Evolutionary conservation across 2,329 filamentous ascomycete species (phyloP).

Genomic region (Apiospora koreana): DNA sequence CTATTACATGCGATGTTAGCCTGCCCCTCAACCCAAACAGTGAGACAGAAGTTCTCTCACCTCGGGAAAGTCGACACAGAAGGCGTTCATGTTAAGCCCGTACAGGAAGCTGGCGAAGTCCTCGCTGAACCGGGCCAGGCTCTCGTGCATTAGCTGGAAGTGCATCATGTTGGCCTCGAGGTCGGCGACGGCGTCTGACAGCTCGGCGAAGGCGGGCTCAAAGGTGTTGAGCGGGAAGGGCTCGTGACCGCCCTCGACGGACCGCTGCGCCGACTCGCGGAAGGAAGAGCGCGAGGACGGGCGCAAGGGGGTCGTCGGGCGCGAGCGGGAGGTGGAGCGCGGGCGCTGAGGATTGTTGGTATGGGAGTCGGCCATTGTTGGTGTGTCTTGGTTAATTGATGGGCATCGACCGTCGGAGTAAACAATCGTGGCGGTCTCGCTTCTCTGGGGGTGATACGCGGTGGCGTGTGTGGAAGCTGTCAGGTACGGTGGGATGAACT

Average conservation of each 20-base stretch:
- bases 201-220: slow-evolving; percentile 89
- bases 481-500: not conserved
- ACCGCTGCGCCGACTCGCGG: slow-evolving; percentile 69
- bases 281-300: slow-evolving; percentile 88
- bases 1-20: slow-evolving; percentile 43
- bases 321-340: slow-evolving; percentile 49
- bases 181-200: slow-evolving; percentile 92
- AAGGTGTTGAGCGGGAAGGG: slow-evolving; percentile 76
- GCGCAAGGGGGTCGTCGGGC: slow-evolving; percentile 89
- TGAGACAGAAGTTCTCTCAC: slow-evolving; percentile 41
- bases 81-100: slow-evolving; percentile 97
- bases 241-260: slow-evolving; percentile 52
- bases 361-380: slow-evolving; percentile 1
- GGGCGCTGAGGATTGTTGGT: slow-evolving; percentile 19
- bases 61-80: slow-evolving; percentile 97
- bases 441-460: not conserved
- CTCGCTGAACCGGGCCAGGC: slow-evolving; percentile 88
- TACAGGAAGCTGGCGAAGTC: slow-evolving; percentile 95
- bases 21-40: not conserved
- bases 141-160: slow-evolving; percentile 95
- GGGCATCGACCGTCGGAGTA: not conserved
- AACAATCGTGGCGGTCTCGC: not conserved
- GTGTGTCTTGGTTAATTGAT: not conserved
- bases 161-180: slow-evolving; percentile 98
- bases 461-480: not conserved